These are phyloP conservation scores for Fusarium verrucosum DNA, from an alignment of 2,329 filamentous ascomycete species.

Conservation along the genomic window DNA sequence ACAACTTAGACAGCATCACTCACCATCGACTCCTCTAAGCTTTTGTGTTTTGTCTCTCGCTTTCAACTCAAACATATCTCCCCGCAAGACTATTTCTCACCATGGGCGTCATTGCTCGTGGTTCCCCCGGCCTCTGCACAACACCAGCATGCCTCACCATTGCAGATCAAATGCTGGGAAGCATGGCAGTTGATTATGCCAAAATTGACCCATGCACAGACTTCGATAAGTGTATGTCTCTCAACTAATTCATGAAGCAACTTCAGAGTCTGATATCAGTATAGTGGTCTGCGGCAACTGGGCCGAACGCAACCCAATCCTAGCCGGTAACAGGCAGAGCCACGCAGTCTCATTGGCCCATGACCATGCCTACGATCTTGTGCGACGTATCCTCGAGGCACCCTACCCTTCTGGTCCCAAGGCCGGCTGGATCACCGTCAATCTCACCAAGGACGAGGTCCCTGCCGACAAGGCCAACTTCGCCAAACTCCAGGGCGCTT, in stretches of 20 bases:
- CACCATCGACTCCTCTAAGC: too few species aligned
- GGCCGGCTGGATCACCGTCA: slow-evolving; percentile 25
- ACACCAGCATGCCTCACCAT: background rate
- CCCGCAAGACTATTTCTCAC: too few species aligned
- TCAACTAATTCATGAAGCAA: rapidly evolving
- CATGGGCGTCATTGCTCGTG: background rate
- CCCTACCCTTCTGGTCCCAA: slow-evolving; percentile 67
- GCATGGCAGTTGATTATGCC: background rate
- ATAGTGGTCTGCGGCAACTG: background rate
- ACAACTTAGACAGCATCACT: too few species aligned
- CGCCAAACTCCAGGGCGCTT: slow-evolving; percentile 69
- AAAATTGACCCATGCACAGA: slow-evolving; percentile 1
- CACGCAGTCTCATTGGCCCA: background rate
- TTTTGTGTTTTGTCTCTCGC: too few species aligned
- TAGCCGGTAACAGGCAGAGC: too few species aligned
- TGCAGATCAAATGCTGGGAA: background rate
- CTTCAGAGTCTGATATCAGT: rapidly evolving
- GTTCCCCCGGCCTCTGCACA: background rate
- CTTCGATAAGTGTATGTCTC: background rate
- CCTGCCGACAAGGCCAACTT: slow-evolving; percentile 68
- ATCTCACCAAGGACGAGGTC: slow-evolving; percentile 47
- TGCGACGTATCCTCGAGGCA: slow-evolving; percentile 43
- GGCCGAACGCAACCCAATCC: background rate
- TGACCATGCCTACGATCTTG: background rate
- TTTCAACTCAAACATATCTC: too few species aligned